Evolutionary conservation across 371 early-diverging fungal genomes (phyloP).

Genomic region (Mucor indicus): DNA sequence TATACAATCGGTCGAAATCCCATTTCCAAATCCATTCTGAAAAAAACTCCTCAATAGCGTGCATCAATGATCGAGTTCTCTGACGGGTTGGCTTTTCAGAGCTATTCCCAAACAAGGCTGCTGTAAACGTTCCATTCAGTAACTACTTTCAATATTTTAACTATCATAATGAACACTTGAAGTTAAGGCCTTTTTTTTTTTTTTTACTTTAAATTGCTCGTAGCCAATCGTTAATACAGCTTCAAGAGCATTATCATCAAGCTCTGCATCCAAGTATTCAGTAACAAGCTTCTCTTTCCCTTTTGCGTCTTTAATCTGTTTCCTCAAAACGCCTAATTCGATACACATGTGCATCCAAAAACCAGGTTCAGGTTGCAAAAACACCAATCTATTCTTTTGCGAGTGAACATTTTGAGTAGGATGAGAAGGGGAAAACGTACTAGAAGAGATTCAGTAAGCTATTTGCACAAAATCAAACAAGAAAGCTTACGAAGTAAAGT

Average conservation of each 20-base stretch:
- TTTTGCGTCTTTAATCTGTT: slow-evolving; percentile 51
- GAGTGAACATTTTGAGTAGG: slow-evolving; percentile 71
- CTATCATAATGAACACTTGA: neutral
- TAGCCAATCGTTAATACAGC: slow-evolving; percentile 55
- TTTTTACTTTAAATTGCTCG: slow-evolving; percentile 59
- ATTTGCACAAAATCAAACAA: neutral
- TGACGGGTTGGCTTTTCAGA: slow-evolving; percentile 30
- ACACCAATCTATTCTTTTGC: slow-evolving; percentile 66
- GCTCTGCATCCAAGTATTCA: slow-evolving; percentile 59
- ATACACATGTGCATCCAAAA: slow-evolving; percentile 78
- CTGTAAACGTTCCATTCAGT: slow-evolving; percentile 44
- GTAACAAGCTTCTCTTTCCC: slow-evolving; percentile 57
- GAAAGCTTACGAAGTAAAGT: slow-evolving; percentile 65
- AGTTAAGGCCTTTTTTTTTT: neutral
- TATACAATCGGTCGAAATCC: slow-evolving; percentile 59
- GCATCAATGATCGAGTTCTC: slow-evolving; percentile 39
- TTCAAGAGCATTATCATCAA: slow-evolving; percentile 57
- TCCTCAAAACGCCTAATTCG: slow-evolving; percentile 51
- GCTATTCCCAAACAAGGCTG: slow-evolving; percentile 20
- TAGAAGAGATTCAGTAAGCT: slow-evolving; percentile 15
- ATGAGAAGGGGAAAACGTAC: slow-evolving; percentile 63
- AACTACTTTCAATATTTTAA: slow-evolving; percentile 13
- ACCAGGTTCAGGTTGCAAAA: slow-evolving; percentile 69
- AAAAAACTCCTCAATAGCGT: slow-evolving; percentile 60
- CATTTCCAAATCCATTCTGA: slow-evolving; percentile 64